Base-by-base conservation (phyloP, 768 basidiomycete genomes). In the Mycena amicta region DNA sequence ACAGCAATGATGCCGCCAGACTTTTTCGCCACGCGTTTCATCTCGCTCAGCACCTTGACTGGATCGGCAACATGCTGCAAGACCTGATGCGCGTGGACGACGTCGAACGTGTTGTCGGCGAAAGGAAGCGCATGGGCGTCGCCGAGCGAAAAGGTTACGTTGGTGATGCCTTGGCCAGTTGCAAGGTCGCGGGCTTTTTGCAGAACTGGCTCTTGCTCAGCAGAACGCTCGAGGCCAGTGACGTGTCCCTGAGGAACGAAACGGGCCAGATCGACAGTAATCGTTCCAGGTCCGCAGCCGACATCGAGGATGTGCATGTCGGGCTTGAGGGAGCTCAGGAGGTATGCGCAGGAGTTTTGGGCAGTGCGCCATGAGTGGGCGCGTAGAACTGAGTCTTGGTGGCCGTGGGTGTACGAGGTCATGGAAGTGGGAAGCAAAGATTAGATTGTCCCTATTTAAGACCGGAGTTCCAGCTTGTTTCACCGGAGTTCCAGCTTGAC, bases 241-340 rank as follows among this genome's bases (percentile, higher is more conserved):
- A 82, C 76, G 11, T 71, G 65, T 0, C 81, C 82, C 28, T 74
- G 47, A 1, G 75, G 73, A 18, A 78, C 75, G 56, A 71, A 70
- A 1, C 56, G 56, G 2, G 81, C 81, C 22, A 84, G 67, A 52
- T 76, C 76, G 28, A 65, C 58, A 1, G 80, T 80, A 67, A 83
- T 83, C 15, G 78, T 79, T 0, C 81, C 83, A 0, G 83, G 82
- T 0, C 83, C 82, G 59, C 79, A 83, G 11, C 82, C 82, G 31
- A 83, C 64, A 64, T 84, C 83, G 41, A 84, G 77, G 55, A 84
- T 72, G 31, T 67, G 59, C 73, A 77, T 73, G 46, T 65, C 53
- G 1, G 77, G 75, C 25, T 71, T 67, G 28, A 81, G 64, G 37
- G 70, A 67, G 11, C 68, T 67, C 30, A 80, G 53, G 23, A 83